Percentiles rank a stretch among this genome's conserved stretches.
phyloP scores from a whole-genome alignment of 305 asterid genomes.

The Rubia tinctorum region DNA sequence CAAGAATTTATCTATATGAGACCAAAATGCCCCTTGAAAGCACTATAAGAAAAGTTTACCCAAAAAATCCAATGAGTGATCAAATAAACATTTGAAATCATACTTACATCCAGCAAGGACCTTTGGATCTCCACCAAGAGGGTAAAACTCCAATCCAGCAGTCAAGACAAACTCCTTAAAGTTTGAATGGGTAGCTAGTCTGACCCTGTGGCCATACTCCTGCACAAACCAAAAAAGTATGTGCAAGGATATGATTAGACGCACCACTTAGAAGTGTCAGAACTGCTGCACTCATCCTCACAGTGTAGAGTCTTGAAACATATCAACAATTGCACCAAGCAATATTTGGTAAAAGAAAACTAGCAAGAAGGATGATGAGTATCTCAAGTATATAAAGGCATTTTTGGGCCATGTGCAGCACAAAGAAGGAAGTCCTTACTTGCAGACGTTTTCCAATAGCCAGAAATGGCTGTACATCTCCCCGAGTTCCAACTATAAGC shows the following conservation, averaged over 20 bases:
- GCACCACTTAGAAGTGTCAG: background rate
- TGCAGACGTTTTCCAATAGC: slow-evolving; percentile 90
- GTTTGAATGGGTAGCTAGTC: slow-evolving; percentile 85
- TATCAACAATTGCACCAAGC: background rate
- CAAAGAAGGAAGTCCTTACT: slow-evolving; percentile 33
- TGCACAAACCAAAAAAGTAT: slow-evolving; percentile 27
- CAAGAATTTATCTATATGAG: background rate
- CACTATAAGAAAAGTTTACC: background rate
- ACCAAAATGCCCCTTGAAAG: background rate
- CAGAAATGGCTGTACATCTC: slow-evolving; percentile 94
- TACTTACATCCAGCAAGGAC: slow-evolving; percentile 91
- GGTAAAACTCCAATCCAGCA: slow-evolving; percentile 90
- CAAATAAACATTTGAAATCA: background rate
- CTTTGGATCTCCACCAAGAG: slow-evolving; percentile 96
- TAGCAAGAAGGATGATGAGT: background rate
- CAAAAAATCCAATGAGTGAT: background rate
- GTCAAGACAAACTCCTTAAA: slow-evolving; percentile 74
- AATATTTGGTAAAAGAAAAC: background rate
- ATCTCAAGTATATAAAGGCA: background rate
- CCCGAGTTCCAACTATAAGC: slow-evolving; percentile 96
- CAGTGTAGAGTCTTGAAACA: background rate
- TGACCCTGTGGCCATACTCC: slow-evolving; percentile 88
- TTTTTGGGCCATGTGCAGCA: background rate
- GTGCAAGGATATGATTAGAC: background rate
- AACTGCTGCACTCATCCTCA: slow-evolving; percentile 9